phyloP scores from a whole-genome alignment of 225 moss, liverwort and hornwort species.

The Marchantia polymorpha region DNA sequence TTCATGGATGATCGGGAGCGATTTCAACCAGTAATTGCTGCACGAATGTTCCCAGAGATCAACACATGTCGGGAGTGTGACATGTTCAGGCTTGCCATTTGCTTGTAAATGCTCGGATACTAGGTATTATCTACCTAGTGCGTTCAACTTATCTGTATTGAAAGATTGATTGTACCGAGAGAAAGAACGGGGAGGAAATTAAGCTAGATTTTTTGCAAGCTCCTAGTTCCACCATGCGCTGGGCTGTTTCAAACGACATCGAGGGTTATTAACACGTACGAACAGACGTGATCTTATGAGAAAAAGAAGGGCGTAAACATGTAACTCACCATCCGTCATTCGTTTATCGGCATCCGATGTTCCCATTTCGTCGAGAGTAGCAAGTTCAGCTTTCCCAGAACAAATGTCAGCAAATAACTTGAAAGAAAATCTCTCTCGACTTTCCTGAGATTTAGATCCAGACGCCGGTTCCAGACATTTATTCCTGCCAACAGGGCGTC shows the following conservation, averaged over 20 bases:
- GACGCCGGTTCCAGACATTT: background rate
- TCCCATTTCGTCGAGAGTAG: background rate
- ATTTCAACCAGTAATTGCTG: background rate
- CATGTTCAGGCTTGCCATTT: background rate
- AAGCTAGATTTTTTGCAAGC: no score
- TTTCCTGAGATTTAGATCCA: background rate
- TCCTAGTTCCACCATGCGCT: no score
- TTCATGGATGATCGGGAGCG: background rate
- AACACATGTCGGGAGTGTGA: background rate
- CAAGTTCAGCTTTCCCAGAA: conserved; percentile 19
- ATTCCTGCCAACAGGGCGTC: background rate
- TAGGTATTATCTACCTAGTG: background rate
- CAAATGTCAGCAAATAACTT: conserved; percentile 21
- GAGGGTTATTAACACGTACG: no score
- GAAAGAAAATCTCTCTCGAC: background rate
- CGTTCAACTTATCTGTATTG: background rate
- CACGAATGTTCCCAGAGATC: background rate
- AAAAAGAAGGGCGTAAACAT: no score
- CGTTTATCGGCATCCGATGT: background rate
- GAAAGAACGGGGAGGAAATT: background rate
- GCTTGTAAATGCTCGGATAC: background rate
- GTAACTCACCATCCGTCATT: background rate
- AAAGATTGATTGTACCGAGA: background rate
- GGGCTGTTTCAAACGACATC: no score
- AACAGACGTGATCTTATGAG: no score